Base-by-base conservation (phyloP, 345 rosid species). In the Odontarrhena argentea region DNA sequence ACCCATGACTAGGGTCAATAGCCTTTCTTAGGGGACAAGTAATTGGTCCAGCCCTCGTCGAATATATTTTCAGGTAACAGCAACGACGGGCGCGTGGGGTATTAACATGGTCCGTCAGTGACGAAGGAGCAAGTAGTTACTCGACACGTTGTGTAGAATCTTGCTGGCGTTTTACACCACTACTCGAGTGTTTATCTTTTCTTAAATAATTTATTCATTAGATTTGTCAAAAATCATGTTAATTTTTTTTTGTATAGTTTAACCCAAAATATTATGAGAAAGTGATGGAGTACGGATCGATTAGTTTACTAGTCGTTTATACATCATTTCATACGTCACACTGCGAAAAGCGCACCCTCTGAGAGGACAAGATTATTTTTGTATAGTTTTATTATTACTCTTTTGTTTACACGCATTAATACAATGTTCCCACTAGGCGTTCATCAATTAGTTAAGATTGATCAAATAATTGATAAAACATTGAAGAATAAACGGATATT, bases 301-400 rank as follows among this genome's bases (percentile, higher is more conserved):
- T 14, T 68, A 49, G 51, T 68, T 38, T 68, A 48, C 1, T 32
- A 25, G 14, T 32, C 62, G 25, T 41, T 35, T 54, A 25, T 53
- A 61, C 74, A 36, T 70, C 74, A 62, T 53, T 62, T 62, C 34
- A 53, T 70, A 70, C 54, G 74, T 53, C 63, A 70, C 7, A 35
- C 0, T 36, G 43, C n/a, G 12, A 24, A 35, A 56, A 24, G 37
- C 0, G 56, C 43, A 43, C 61, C 61, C 53, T 15, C 13, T 0
- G 9, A 24, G 40, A 58, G 28, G 50, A 42, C 35, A 55, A 35
- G 1, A 55, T 7, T 1, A 18, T 18, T 41, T 28, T 6, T 4
- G 11, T 52, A 10, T 28, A 14, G 3, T 58, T 28, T 28, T 28
- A 28, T 46, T 34, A 46, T 34, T 18, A 12, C 30, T 45, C 32